Conservation (phyloP, 2,329 filamentous ascomycete species). For the Escovopsis sp. region DNA sequence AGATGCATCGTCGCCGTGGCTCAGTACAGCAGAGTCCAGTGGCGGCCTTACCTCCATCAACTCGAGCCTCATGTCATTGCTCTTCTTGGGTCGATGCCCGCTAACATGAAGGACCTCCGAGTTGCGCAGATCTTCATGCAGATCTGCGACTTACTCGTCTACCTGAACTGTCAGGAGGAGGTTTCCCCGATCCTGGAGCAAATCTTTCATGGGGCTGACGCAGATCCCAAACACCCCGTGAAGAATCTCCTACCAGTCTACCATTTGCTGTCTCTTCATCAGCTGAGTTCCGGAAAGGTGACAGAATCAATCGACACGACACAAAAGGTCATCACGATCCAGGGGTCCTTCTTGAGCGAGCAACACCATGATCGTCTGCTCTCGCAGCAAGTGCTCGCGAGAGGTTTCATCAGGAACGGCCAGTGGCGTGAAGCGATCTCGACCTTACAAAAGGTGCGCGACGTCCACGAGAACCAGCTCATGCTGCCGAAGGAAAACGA, state of each 20-base stretch:
- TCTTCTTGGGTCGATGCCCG: not conserved
- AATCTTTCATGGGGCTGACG: not conserved
- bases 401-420: conserved; percentile 1
- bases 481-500: conserved; percentile 1
- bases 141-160: not conserved
- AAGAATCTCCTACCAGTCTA: not conserved
- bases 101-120: not conserved
- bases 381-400: conserved; percentile 1
- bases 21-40: not conserved
- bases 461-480: not conserved
- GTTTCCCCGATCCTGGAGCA: conserved; percentile 1
- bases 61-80: conserved; percentile 1
- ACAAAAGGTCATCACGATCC: no score
- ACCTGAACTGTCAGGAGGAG: not conserved
- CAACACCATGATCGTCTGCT: no score
- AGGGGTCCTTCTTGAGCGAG: no score
- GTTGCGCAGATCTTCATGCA: not conserved
- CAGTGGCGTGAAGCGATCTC: conserved; percentile 1
- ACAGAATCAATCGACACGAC: not conserved
- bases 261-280: not conserved
- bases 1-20: not conserved
- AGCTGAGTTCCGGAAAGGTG: not conserved
- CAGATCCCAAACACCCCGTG: not conserved
- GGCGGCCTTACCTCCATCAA: not conserved
- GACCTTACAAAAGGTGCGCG: conserved; percentile 1